Evolutionary conservation across 306 rosid genomes (phyloP), one percentile per base, ranked within the genome.

Genomic region (Cicer yamashitae): DNA sequence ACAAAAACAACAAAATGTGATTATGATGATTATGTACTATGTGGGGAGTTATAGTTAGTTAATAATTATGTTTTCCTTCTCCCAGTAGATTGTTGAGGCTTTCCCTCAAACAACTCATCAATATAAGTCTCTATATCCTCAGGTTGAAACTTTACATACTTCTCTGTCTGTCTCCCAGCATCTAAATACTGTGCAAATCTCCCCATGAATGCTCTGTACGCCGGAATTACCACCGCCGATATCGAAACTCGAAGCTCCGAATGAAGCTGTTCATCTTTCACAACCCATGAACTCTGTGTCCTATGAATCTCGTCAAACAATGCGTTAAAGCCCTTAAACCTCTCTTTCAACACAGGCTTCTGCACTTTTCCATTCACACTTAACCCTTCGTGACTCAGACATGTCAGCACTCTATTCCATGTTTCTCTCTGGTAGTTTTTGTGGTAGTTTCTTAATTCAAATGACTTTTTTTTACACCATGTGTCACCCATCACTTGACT

Each of bases 221-320:
- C 98, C 25, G 96, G 97, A 47, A 94, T 89, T 73, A 94, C 86
- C 22, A 94, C 88, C 0, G 80, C 89, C 7, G 96, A 87, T 18
- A 94, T 81, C 0, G 98, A 94, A 48, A 91, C 91, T 82, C 97
- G 75, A 3, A 94, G 91, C 88, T 94, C 98, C 50, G 98, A 90
- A 37, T 90, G 94, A 75, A 94, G 97, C 50, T 94, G 98, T 20
- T 89, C 97, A 38, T 91, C 98, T 48, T 88, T 87, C 66, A 94
- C 97, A 6, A 94, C 91, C 98, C 98, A 94, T n/a, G 87, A 11
- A 84, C 96, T 86, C 77, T 94, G 98, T 40, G 94, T 88, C 80
- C 63, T 94, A 86, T 91, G 98, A 37, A 92, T 92, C 56, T 91
- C 97, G 0, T 94, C 98, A n/a, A 94, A 90, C 86, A 84, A 6